Conservation (phyloP, 1,139 yeast genomes). For the Candida pseudoviswanathii region DNA sequence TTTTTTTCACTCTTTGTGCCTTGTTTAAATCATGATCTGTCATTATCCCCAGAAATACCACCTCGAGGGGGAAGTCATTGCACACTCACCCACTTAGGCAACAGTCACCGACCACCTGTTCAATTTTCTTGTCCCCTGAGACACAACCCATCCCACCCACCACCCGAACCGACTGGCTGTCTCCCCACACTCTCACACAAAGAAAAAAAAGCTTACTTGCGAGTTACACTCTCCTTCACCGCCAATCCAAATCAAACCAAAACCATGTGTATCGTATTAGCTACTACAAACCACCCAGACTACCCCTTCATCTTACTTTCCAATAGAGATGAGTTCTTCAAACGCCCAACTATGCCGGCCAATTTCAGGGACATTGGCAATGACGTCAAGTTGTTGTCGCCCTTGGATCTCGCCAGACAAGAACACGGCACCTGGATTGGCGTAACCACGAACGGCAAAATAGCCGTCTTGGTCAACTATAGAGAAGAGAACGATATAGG, state of each 20-base stretch:
- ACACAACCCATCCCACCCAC: no score
- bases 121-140: no score
- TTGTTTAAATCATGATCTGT: no score
- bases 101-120: no score
- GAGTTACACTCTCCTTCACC: neutral
- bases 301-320: slow-evolving; percentile 73
- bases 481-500: slow-evolving; percentile 41
- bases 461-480: slow-evolving; percentile 78
- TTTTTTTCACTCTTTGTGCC: no score
- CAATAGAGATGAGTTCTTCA: slow-evolving; percentile 83
- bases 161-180: no score
- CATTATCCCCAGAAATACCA: no score
- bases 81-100: no score
- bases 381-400: slow-evolving; percentile 54
- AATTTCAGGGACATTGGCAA: slow-evolving; percentile 43
- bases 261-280: slow-evolving; percentile 64
- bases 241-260: neutral
- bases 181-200: no score
- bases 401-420: slow-evolving; percentile 70
- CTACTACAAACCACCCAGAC: slow-evolving; percentile 62
- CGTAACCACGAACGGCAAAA: slow-evolving; percentile 56
- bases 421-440: slow-evolving; percentile 96
- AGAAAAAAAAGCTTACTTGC: neutral
- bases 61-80: no score
- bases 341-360: slow-evolving; percentile 71